Evolutionary conservation across 2,329 filamentous ascomycete species (phyloP).

Genomic region (Hawksworthiomyces lignivorus): DNA sequence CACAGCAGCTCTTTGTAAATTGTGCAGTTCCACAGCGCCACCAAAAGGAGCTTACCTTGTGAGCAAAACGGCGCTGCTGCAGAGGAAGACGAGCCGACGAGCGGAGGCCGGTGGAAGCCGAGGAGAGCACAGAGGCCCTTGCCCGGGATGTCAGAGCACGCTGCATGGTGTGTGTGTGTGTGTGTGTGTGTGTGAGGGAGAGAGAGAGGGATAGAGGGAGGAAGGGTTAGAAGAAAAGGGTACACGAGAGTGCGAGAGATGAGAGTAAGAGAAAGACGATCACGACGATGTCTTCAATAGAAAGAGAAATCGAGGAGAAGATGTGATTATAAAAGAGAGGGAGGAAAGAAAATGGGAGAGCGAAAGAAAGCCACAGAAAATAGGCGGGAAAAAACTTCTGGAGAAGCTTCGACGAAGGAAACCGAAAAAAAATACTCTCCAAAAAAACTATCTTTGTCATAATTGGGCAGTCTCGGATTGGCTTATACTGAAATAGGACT

Average conservation of each 20-base stretch:
- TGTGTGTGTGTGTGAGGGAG: slow-evolving; percentile 7
- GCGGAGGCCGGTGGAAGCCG: slow-evolving; percentile 52
- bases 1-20: no score
- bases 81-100: slow-evolving; percentile 54
- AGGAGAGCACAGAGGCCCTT: slow-evolving; percentile 70
- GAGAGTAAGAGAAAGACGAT: not conserved
- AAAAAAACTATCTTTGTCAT: no score
- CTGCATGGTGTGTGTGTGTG: slow-evolving; percentile 65
- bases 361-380: not conserved
- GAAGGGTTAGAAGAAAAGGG: not conserved
- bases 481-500: no score
- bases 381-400: no score
- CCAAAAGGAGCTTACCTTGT: slow-evolving; percentile 64
- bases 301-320: slow-evolving; percentile 5
- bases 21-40: no score
- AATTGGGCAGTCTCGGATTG: no score
- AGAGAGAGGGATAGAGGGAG: not conserved
- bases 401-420: no score
- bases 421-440: no score
- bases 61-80: slow-evolving; percentile 90
- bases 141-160: slow-evolving; percentile 79
- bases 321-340: not conserved
- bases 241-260: no score
- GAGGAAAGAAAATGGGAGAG: not conserved
- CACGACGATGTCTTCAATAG: slow-evolving; percentile 5